These are phyloP conservation scores for Parmelia sp. DNA, from an alignment of 495 filamentous ascomycete species.

Conservation along the genomic window DNA sequence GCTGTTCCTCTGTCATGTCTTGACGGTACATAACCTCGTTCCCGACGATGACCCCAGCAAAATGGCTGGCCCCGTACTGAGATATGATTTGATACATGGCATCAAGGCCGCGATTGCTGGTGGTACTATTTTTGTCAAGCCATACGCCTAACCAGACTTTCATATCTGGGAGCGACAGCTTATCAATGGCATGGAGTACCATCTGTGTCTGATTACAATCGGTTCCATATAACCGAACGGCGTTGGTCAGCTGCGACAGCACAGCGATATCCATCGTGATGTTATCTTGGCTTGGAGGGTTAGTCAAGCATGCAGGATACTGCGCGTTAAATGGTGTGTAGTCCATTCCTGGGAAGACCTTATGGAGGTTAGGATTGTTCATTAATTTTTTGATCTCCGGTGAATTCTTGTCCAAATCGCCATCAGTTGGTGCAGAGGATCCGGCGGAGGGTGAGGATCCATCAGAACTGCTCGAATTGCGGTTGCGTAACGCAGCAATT, in stretches of 20 bases:
- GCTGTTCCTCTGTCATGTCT: constrained; percentile 56
- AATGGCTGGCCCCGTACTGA: constrained; percentile 53
- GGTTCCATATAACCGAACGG: constrained; percentile 85
- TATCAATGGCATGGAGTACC: constrained; percentile 76
- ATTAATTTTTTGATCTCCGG: constrained; percentile 74
- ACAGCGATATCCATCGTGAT: constrained; percentile 88
- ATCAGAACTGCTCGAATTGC: constrained; percentile 15
- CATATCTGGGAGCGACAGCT: constrained; percentile 65
- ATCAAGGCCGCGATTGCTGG: constrained; percentile 70
- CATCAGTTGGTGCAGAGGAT: constrained; percentile 42
- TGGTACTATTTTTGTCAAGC: constrained; percentile 78
- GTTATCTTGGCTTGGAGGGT: constrained; percentile 85
- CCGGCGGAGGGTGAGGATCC: constrained; percentile 24
- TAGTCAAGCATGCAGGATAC: constrained; percentile 74
- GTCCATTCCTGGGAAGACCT: constrained; percentile 94
- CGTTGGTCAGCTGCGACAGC: constrained; percentile 84
- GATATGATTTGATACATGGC: constrained; percentile 79
- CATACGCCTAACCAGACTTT: constrained; percentile 96
- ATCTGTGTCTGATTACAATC: constrained; percentile 98
- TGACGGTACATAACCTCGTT: constrained; percentile 90
- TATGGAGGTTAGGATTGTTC: constrained; percentile 74
- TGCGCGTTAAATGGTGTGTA: constrained; percentile 90
- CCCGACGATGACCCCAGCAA: constrained; percentile 84
- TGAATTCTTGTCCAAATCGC: constrained; percentile 67
- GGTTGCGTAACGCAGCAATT: constrained; percentile 54